phyloP scores from a whole-genome alignment of 768 basidiomycete species.

The Termitomyces titanicus region DNA sequence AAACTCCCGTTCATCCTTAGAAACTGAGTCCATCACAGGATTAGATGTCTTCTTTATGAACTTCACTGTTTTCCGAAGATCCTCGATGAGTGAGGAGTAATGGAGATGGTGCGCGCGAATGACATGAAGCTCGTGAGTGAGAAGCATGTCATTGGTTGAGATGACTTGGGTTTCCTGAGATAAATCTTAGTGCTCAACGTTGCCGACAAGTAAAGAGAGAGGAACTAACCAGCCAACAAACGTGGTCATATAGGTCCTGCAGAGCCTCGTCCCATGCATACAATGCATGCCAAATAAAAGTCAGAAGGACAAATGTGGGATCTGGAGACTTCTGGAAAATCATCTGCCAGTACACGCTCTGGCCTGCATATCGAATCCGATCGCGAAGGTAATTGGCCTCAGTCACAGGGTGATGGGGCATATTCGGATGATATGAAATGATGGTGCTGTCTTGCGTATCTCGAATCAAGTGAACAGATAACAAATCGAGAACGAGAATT shows the following conservation, averaged over 20 bases:
- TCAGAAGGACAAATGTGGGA: slow-evolving; percentile 21
- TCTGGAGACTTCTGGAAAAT: slow-evolving; percentile 19
- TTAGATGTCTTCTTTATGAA: slow-evolving; percentile 42
- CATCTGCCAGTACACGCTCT: slow-evolving; percentile 23
- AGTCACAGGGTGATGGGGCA: slow-evolving; percentile 34
- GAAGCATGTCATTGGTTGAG: slow-evolving; percentile 30
- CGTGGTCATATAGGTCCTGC: slow-evolving; percentile 19
- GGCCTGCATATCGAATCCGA: slow-evolving; percentile 42
- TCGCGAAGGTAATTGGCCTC: slow-evolving; percentile 38
- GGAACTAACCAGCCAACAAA: slow-evolving; percentile 18
- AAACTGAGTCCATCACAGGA: slow-evolving; percentile 44
- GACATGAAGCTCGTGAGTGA: slow-evolving; percentile 47
- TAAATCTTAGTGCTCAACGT: neutral
- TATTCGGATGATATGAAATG: slow-evolving; percentile 44
- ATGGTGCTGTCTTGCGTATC: slow-evolving; percentile 42
- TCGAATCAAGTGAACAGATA: slow-evolving; percentile 46
- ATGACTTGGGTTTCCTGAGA: slow-evolving; percentile 43
- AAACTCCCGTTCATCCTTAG: slow-evolving; percentile 22
- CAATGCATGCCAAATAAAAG: slow-evolving; percentile 22
- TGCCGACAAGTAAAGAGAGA: neutral
- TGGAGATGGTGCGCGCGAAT: slow-evolving; percentile 50
- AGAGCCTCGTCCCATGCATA: slow-evolving; percentile 24
- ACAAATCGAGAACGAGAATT: slow-evolving; percentile 39
- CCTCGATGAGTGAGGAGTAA: slow-evolving; percentile 42
- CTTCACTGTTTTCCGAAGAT: slow-evolving; percentile 42